These are phyloP conservation scores for Mycogone perniciosa DNA, from an alignment of 2,329 filamentous ascomycete genomes.

Conservation along the genomic window DNA sequence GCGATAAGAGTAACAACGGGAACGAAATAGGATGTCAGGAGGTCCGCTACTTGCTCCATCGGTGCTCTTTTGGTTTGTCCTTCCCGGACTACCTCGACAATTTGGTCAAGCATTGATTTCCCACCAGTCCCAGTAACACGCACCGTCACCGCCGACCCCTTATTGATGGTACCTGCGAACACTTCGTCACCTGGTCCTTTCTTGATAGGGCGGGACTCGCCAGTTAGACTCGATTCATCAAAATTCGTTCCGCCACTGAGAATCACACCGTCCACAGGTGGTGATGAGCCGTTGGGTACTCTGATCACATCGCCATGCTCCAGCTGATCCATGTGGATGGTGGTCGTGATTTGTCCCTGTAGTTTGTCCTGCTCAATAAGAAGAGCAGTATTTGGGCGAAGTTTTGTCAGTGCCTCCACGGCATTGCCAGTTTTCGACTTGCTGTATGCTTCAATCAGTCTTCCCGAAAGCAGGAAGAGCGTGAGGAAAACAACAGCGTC, in stretches of 20 bases:
- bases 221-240: conserved; percentile 86
- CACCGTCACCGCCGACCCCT: conserved; percentile 55
- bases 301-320: conserved; percentile 69
- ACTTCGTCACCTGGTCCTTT: conserved; percentile 59
- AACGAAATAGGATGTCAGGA: conserved; percentile 70
- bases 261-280: conserved; percentile 73
- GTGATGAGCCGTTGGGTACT: conserved; percentile 72
- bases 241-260: conserved; percentile 60
- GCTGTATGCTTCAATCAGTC: conserved; percentile 82
- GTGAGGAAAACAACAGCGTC: conserved; percentile 91
- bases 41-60: conserved; percentile 67
- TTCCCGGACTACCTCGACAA: conserved; percentile 69
- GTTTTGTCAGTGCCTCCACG: conserved; percentile 68
- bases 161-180: conserved; percentile 70
- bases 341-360: conserved; percentile 31
- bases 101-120: conserved; percentile 71
- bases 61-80: conserved; percentile 71
- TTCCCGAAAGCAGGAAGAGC: conserved; percentile 70
- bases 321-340: conserved; percentile 59
- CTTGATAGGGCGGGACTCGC: conserved; percentile 62
- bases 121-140: conserved; percentile 59
- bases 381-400: conserved; percentile 70
- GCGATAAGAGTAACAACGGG: conserved; percentile 65
- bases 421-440: conserved; percentile 87
- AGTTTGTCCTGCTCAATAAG: conserved; percentile 49